Evolutionary conservation across 2,329 filamentous ascomycete species (phyloP), one percentile per base, ranked within the genome.

Genomic region (Trichoderma koningii): DNA sequence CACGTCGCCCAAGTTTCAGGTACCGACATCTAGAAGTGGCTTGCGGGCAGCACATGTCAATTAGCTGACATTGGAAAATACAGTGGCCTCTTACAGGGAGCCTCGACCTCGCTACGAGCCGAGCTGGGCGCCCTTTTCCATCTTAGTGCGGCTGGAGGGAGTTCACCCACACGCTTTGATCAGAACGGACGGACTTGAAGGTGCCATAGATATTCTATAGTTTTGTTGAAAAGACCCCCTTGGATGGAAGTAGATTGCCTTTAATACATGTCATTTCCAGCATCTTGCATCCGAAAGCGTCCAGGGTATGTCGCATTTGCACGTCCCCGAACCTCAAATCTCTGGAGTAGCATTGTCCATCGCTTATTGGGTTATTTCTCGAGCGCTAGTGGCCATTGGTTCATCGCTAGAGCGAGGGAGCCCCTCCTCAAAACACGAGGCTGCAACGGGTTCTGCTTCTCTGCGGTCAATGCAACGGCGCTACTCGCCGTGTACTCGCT

Each of bases 71-170:
- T 14, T 14, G 45, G n/a, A 10, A n/a, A n/a, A 45, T 23, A 50
- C 47, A 50, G 47, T 19, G 42, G 42, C 45, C 51, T 55, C 51
- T 55, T 41, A 55, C 51, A 26, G 21, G 19, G 59, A 47, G 50
- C 26, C 50, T 53, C 59, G 42, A 45, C 38, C 48, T 44, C 59
- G 47, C 45, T 48, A 47, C 55, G 28, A 59, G 7, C 55, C 45
- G 45, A 52, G 52, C 23, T 17, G 34, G 51, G 59, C 41, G 44
- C 45, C 45, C 53, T 38, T 14, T 47, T 64, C 19, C 55, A 45
- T 56, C 48, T 47, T 64, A 56, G 63, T 59, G 63, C 55, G 63
- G 63, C 55, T 64, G 63, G 52, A 38, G 38, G 26, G 50, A n/a
- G 23, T 62, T 44, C 30, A 50, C 23, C 45, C 5, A 26, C 9